phyloP scores from a whole-genome alignment of 2,329 filamentous ascomycete genomes.

The Teratosphaeria viscida region DNA sequence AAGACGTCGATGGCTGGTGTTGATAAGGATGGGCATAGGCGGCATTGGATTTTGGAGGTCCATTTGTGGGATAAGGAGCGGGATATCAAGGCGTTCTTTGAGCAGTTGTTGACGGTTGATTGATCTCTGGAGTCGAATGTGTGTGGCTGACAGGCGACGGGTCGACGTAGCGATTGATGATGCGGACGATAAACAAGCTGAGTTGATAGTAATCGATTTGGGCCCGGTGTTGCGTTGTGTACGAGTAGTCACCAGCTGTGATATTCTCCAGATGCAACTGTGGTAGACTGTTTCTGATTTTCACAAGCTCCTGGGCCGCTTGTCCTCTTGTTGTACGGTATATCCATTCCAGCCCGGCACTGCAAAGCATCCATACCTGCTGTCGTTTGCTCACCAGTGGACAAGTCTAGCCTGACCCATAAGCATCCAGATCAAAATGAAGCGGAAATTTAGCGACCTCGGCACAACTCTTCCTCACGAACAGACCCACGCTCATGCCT shows the following conservation, averaged over 20 bases:
- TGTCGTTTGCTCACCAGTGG: background rate
- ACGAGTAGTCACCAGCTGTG: background rate
- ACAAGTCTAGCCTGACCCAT: background rate
- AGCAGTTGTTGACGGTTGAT: constrained; percentile 16
- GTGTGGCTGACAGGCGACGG: background rate
- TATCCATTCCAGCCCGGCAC: background rate
- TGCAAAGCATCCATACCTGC: background rate
- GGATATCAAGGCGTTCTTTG: constrained; percentile 35
- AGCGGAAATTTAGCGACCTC: constrained; percentile 5
- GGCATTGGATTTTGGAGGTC: constrained; percentile 38
- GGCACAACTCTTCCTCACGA: constrained; percentile 43
- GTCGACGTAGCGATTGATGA: background rate
- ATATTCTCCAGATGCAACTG: background rate
- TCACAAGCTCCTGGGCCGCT: background rate
- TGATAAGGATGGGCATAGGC: constrained; percentile 32
- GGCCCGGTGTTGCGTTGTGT: background rate
- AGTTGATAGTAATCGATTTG: background rate
- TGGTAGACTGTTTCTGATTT: background rate
- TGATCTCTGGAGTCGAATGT: background rate
- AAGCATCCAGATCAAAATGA: constrained; percentile 2
- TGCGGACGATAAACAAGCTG: background rate
- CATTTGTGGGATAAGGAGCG: constrained; percentile 34
- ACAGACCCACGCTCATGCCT: constrained; percentile 49
- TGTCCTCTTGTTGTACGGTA: background rate
- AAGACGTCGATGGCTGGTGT: constrained; percentile 29